Conservation (phyloP, 352 stramenopile genomes). For the Phytopythium helicoides region DNA sequence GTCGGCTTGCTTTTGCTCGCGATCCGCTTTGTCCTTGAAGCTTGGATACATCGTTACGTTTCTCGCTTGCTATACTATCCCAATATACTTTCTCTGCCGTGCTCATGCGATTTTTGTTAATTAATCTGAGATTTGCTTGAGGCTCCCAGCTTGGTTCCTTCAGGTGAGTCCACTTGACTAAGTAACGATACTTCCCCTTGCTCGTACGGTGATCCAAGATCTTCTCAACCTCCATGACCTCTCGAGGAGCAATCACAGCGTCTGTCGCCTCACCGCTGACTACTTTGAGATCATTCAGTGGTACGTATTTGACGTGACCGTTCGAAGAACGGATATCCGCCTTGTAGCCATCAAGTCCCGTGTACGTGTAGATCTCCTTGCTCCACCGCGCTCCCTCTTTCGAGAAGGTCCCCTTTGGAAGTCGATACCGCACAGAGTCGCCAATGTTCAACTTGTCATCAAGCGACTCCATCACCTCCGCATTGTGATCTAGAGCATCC, state of each 20-base stretch:
- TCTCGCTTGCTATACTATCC: conserved; percentile 1
- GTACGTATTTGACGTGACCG: conserved; percentile 19
- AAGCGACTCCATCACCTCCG: conserved; percentile 8
- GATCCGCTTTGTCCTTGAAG: conserved; percentile 8
- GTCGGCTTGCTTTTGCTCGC: conserved; percentile 11
- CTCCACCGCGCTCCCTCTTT: conserved; percentile 22
- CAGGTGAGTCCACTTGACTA: conserved; percentile 17
- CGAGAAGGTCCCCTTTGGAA: conserved; percentile 20
- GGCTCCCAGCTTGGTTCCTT: conserved; percentile 18
- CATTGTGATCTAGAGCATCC: conserved; percentile 16
- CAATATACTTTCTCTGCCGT: neutral
- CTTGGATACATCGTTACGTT: conserved; percentile 16
- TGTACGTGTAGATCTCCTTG: conserved; percentile 13
- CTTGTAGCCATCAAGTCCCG: conserved; percentile 22
- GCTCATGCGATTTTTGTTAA: conserved; percentile 12
- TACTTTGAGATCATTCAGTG: conserved; percentile 16
- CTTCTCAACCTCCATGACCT: conserved; percentile 22
- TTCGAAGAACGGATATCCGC: conserved; percentile 27
- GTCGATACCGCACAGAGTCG: conserved; percentile 7
- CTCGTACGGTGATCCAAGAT: conserved; percentile 9
- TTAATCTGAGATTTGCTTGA: conserved; percentile 14
- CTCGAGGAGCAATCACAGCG: conserved; percentile 9
- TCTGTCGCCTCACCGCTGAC: conserved; percentile 15
- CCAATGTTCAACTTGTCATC: conserved; percentile 12
- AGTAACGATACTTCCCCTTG: conserved; percentile 24